A percentile compares a stretch with the other conserved stretches of the same genome.
Conservation (phyloP, 345 rosid genomes). For the Salix caprea region DNA sequence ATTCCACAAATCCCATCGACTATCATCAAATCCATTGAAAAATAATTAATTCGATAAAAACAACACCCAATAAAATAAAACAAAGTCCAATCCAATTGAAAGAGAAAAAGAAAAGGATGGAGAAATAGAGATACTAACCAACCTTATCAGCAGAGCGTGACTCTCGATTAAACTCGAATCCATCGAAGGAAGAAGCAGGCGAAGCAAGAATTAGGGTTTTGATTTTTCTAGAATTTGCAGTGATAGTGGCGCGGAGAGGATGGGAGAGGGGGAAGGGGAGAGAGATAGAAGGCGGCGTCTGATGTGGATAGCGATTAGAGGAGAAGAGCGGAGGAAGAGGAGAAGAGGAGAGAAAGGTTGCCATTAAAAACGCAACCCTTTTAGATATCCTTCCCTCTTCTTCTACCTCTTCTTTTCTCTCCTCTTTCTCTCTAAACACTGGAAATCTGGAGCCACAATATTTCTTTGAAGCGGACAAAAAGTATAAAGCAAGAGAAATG, state of each 20-base stretch:
- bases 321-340: background rate
- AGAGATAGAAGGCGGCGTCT: background rate
- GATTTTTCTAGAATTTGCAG: constrained; percentile 23
- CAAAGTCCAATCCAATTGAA: background rate
- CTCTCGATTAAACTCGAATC: constrained; percentile 30
- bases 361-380: constrained; percentile 10
- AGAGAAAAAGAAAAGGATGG: background rate
- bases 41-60: background rate
- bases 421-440: background rate
- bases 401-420: background rate
- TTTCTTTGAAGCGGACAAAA: background rate
- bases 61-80: background rate
- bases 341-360: constrained; percentile 6
- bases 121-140: background rate
- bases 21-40: background rate
- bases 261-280: background rate
- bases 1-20: background rate
- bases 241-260: constrained; percentile 1
- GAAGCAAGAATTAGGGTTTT: constrained; percentile 28
- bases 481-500: background rate
- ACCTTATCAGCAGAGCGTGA: constrained; percentile 45
- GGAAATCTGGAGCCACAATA: background rate
- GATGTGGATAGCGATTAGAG: background rate
- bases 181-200: constrained; percentile 42
- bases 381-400: background rate